phyloP scores from a whole-genome alignment of 2,329 filamentous ascomycete species.

The Exophiala phaeomuriformis region DNA sequence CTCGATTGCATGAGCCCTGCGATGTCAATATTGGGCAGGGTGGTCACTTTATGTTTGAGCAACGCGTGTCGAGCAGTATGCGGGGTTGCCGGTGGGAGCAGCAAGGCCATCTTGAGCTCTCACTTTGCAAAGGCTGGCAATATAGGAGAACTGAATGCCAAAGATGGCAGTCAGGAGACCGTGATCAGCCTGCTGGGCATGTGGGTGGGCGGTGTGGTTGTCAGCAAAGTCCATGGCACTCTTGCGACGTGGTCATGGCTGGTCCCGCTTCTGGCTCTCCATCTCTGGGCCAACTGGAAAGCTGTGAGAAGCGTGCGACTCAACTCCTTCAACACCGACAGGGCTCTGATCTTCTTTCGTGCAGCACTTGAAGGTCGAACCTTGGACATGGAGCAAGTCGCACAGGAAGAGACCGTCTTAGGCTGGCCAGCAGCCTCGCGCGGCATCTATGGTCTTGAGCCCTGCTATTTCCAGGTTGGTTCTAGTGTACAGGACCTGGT shows the following conservation, averaged over 20 bases:
- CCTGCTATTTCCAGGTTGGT: conserved; percentile 9
- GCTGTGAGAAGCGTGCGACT: conserved; percentile 80
- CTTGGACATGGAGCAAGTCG: conserved; percentile 13
- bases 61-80: conserved; percentile 64
- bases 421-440: neutral
- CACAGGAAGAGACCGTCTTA: conserved; percentile 15
- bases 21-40: conserved; percentile 54
- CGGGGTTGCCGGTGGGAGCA: conserved; percentile 80
- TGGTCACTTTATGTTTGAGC: conserved; percentile 52
- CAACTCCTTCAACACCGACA: conserved; percentile 75
- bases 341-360: conserved; percentile 67
- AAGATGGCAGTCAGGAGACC: conserved; percentile 93
- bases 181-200: conserved; percentile 84
- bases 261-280: conserved; percentile 62
- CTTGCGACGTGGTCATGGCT: conserved; percentile 67
- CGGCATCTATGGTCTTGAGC: neutral
- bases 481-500: conserved; percentile 12
- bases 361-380: conserved; percentile 26
- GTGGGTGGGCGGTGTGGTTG: conserved; percentile 71
- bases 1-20: conserved; percentile 76
- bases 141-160: conserved; percentile 85
- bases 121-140: conserved; percentile 88
- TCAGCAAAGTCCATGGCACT: conserved; percentile 65
- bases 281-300: conserved; percentile 77
- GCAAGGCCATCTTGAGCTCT: conserved; percentile 82